Evolutionary conservation across 2,329 filamentous ascomycete genomes (phyloP), one percentile per base, ranked within the genome.

Genomic region (Aspergillus hiratsukae): DNA sequence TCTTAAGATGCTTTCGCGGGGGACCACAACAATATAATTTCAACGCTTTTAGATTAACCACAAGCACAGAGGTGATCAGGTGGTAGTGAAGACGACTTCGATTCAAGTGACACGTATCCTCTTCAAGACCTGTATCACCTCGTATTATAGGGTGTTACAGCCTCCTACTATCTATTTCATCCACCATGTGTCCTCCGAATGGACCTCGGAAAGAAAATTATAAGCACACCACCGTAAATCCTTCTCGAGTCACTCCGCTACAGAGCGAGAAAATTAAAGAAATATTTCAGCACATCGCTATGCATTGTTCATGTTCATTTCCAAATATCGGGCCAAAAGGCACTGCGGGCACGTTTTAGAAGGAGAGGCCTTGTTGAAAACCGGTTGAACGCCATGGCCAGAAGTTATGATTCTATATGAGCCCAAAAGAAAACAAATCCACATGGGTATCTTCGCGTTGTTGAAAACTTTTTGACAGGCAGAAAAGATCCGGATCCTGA

Each of bases 391-490:
- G 48, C 57, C 51, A 11, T 37, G 40, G 51, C 62, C 62, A 67
- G 59, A 61, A 59, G 55, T 61, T 53, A 50, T 23, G 19, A 19
- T 45, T 10, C 1, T 45, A 43, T 11, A 45, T 14, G 21, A 45
- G 21, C 21, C 52, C 40, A 61, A 54, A 54, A 31, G 37, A 21
- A n/a, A n/a, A 45, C 8, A 8, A 51, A 37, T 29, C 29, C 51
- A 55, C 50, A 56, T 51, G 57, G 59, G 56, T 60, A 59, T 60
- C 53, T 43, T 54, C 49, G 54, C 50, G 59, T 61, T 63, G 63
- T 65, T 64, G 63, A 66, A 58, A 59, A 55, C 40, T 49, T 43
- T 41, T 51, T 49, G 45, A 49, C 14, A 17, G 17, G 9, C 29
- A 51, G 11, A 25, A 48, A n/a, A 23, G 43, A 43, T 29, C 14